phyloP scores from a whole-genome alignment of 1,284 basidiomycete species.

The Cutaneotrichosporon dermatis region DNA sequence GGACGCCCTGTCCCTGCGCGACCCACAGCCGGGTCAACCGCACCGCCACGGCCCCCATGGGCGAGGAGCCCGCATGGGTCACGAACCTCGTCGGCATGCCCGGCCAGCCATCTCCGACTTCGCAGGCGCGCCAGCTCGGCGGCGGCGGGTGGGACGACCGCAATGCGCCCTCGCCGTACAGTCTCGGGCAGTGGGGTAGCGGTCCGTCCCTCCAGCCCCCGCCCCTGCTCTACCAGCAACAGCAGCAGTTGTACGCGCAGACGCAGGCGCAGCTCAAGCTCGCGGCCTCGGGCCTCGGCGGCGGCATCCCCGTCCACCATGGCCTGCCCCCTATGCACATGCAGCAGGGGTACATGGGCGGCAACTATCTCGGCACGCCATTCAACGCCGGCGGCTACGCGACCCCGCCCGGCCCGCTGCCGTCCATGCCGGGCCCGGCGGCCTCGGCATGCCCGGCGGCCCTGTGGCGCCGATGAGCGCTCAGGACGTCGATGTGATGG shows the following conservation, averaged over 20 bases:
- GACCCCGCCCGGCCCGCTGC: constrained; percentile 4
- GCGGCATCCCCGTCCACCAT: constrained; percentile 10
- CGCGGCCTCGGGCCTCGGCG: constrained; percentile 12
- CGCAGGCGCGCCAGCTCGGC: constrained; percentile 10
- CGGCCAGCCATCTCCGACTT: constrained; percentile 30
- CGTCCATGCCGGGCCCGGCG: background rate
- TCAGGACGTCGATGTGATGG: constrained; percentile 66
- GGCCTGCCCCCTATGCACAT: constrained; percentile 8
- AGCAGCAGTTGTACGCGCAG: constrained; percentile 18
- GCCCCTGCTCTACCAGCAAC: constrained; percentile 23
- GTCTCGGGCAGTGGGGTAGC: constrained; percentile 5
- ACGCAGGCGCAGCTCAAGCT: constrained; percentile 19
- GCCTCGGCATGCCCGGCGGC: background rate
- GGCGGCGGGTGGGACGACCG: constrained; percentile 15
- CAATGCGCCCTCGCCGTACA: constrained; percentile 3
- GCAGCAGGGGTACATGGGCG: constrained; percentile 13
- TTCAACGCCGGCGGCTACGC: constrained; percentile 17
- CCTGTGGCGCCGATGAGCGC: constrained; percentile 11
- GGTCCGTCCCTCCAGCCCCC: constrained; percentile 12
- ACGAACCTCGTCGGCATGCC: constrained; percentile 41
- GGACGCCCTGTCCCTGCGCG: constrained; percentile 27
- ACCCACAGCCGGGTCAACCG: constrained; percentile 3
- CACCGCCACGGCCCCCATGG: constrained; percentile 4
- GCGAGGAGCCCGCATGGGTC: constrained; percentile 44
- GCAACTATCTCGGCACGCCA: constrained; percentile 17